Conservation (phyloP, 257 asterid genomes). For the Asclepias syriaca region DNA sequence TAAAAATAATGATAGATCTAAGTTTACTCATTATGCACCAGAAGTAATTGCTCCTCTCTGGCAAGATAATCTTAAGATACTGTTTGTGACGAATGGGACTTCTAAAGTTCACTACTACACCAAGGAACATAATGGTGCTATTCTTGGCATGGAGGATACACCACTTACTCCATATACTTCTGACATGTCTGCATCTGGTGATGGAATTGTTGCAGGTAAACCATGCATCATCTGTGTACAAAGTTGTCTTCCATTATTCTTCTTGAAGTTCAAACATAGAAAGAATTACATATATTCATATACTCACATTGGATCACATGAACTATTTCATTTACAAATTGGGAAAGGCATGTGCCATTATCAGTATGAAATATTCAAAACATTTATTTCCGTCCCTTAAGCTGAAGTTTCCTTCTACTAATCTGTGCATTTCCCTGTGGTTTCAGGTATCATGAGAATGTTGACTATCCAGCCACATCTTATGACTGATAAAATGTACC, state of each 20-base stretch:
- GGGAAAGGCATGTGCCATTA: too few species aligned
- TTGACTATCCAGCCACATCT: constrained; percentile 73
- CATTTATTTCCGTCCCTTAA: neutral
- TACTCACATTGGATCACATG: neutral
- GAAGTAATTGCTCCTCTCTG: constrained; percentile 73
- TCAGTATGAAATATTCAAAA: neutral
- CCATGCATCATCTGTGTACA: neutral
- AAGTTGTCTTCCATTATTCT: neutral
- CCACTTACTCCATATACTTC: constrained; percentile 83
- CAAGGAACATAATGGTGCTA: constrained; percentile 64
- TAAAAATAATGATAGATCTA: constrained; percentile 54
- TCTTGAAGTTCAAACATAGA: neutral
- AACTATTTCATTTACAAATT: neutral
- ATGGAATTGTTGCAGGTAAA: constrained; percentile 89
- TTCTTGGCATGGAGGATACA: constrained; percentile 87
- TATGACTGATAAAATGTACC: constrained; percentile 52
- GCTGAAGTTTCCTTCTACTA: neutral
- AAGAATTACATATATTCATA: neutral
- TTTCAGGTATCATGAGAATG: constrained; percentile 71
- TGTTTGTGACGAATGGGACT: constrained; percentile 93
- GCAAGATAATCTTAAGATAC: constrained; percentile 79
- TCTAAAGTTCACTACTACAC: constrained; percentile 94
- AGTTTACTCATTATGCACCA: constrained; percentile 71
- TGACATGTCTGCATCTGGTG: constrained; percentile 93
- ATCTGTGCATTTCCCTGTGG: constrained; percentile 2